Evolutionary conservation across 2,329 filamentous ascomycete genomes (phyloP).

Genomic region (Pseudogymnoascus verrucosus): DNA sequence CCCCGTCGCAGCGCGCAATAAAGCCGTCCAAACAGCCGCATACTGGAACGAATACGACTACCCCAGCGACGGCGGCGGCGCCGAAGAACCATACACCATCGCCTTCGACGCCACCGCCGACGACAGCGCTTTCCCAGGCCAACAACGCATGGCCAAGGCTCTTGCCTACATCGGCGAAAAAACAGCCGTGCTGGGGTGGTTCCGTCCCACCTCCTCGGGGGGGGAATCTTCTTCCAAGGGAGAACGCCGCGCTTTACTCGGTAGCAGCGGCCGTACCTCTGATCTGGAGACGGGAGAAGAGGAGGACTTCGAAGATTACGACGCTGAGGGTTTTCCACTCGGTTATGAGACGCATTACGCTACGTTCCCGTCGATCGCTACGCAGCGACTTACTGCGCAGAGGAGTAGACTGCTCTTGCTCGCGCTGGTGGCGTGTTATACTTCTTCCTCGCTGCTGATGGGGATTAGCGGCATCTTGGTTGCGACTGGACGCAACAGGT

Average conservation of each 20-base stretch:
- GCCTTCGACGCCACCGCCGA: slow-evolving; percentile 55
- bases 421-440: slow-evolving; percentile 46
- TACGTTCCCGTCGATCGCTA: slow-evolving; percentile 41
- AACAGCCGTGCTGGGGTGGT: not conserved
- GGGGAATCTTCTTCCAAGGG: not conserved
- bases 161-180: not conserved
- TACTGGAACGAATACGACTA: slow-evolving; percentile 90
- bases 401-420: slow-evolving; percentile 49
- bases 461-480: slow-evolving; percentile 58
- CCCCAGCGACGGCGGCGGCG: slow-evolving; percentile 56
- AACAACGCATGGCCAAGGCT: not conserved
- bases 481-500: slow-evolving; percentile 57
- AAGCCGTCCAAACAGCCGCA: slow-evolving; percentile 13
- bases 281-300: slow-evolving; percentile 30
- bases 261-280: not conserved
- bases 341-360: slow-evolving; percentile 50
- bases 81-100: slow-evolving; percentile 59
- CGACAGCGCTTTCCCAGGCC: slow-evolving; percentile 47
- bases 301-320: slow-evolving; percentile 42
- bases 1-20: slow-evolving; percentile 11
- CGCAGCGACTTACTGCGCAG: slow-evolving; percentile 44
- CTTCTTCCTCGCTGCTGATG: slow-evolving; percentile 54
- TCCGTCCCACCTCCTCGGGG: not conserved
- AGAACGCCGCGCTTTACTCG: not conserved
- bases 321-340: slow-evolving; percentile 38